These are phyloP conservation scores for Mrakia gelida DNA, from an alignment of 768 basidiomycete genomes.

Conservation along the genomic window DNA sequence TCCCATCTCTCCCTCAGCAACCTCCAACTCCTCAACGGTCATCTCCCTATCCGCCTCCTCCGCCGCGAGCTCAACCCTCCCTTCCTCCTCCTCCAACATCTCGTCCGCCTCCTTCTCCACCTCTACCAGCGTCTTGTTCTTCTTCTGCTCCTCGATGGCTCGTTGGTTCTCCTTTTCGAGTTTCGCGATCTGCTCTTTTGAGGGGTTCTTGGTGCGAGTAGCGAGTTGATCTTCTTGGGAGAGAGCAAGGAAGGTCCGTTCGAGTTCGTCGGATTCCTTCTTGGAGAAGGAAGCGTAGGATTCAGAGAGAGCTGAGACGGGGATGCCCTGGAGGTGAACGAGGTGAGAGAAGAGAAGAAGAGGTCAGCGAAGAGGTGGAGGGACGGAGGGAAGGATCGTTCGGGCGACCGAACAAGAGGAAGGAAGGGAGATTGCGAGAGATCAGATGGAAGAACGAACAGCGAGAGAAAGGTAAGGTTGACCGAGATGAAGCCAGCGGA, in stretches of 20 bases:
- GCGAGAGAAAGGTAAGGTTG: conserved; percentile 15
- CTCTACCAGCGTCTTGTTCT: background rate
- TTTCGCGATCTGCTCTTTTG: conserved; percentile 6
- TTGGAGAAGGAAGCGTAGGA: conserved; percentile 24
- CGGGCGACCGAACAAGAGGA: no score
- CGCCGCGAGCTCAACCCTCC: background rate
- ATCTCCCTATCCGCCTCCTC: background rate
- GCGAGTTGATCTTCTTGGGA: background rate
- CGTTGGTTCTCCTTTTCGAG: background rate
- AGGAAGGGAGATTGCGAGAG: background rate
- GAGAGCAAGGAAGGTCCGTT: conserved; percentile 18
- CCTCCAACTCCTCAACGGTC: background rate
- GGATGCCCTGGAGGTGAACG: conserved; percentile 6
- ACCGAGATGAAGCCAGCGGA: conserved; percentile 29
- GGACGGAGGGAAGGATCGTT: background rate
- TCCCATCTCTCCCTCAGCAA: conserved; percentile 15
- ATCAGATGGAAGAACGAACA: background rate
- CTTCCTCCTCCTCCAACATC: conserved; percentile 2
- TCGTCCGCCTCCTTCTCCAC: conserved; percentile 15
- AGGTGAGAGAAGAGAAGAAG: no score
- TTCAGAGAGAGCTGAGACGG: conserved; percentile 17
- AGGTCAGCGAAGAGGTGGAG: background rate
- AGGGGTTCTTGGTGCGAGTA: conserved; percentile 20
- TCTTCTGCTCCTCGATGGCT: conserved; percentile 12
- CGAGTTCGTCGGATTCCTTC: conserved; percentile 25